These are phyloP conservation scores for Chytriomyces sp. DNA, from an alignment of 192 early-diverging fungal species.

Conservation along the genomic window DNA sequence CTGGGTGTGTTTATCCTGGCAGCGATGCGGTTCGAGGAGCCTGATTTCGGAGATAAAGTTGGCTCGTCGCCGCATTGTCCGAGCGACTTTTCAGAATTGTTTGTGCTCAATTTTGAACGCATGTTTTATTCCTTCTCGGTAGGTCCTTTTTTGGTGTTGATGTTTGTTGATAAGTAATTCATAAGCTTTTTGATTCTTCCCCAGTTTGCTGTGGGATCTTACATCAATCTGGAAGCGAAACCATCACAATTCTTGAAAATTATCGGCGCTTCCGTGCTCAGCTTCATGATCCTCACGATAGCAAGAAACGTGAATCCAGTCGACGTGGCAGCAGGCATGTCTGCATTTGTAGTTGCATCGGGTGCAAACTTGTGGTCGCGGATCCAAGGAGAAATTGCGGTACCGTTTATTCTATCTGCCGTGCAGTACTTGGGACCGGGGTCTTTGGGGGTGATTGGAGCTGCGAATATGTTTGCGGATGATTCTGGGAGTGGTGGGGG, in stretches of 20 bases:
- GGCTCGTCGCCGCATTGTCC: constrained; percentile 2
- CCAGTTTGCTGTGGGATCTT: background rate
- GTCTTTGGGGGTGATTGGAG: constrained; percentile 3
- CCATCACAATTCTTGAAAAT: constrained; percentile 5
- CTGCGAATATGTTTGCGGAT: constrained; percentile 10
- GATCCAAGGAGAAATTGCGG: constrained; percentile 25
- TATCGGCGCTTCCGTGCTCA: background rate
- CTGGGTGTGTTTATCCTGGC: constrained; percentile 23
- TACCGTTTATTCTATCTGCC: constrained; percentile 25
- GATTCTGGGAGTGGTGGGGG: background rate
- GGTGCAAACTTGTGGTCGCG: constrained; percentile 21
- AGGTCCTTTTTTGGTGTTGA: background rate
- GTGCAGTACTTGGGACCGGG: constrained; percentile 29
- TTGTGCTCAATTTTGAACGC: background rate
- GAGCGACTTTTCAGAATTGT: background rate
- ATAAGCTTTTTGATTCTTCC: background rate
- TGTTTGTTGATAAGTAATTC: background rate
- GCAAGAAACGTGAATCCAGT: background rate
- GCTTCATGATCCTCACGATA: constrained; percentile 18
- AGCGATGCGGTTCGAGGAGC: background rate
- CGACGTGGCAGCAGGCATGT: constrained; percentile 25
- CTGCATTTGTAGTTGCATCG: constrained; percentile 23
- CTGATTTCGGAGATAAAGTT: constrained; percentile 11
- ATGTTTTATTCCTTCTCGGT: background rate
- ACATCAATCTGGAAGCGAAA: constrained; percentile 3